Base-by-base conservation (phyloP, 257 asterid species). In the Primulina tabacum region DNA sequence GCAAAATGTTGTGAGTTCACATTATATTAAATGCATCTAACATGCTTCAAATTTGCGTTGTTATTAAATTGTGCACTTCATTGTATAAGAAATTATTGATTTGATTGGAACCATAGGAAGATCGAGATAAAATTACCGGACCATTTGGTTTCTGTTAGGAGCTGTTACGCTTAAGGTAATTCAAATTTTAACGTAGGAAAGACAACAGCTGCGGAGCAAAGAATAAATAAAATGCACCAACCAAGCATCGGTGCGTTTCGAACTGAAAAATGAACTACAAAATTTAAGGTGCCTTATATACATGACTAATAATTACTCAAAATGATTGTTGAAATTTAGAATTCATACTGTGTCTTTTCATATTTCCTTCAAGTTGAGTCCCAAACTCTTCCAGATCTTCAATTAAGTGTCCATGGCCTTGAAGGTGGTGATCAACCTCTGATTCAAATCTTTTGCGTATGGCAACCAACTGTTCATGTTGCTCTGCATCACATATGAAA, bases 371-470 rank as follows among this genome's bases (percentile, higher is more conserved):
- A 63, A 87, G 85, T 79, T 92, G 95, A 7, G 60, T 71, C 72
- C 86, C 83, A 58, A 88, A 81, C 75, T 85, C 97, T 79, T 88
- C 98, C 65, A 90, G 82, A 76, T 83, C 89, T 80, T 87, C 94
- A 73, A 84, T 69, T 71, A 87, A 66, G 82, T 82, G 74, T 35
- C 76, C 84, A 67, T 83, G 86, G 61, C 77, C 84, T 74, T 83
- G 85, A 70, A 87, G 85, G 75, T 92, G 94, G 82, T 59, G 88
- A 74, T 81, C 80, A 60, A 90, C 83, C 70, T 86, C 88, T 73
- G 83, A 87, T 83, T 81, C 84, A 85, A 90, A 90, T 76, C 82
- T 84, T 77, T 78, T 89, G 56, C 78, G 83, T 69, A 86, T 82
- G 76, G 74, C 85, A 67, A 74, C 81, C 81, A 90, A 70, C 80